phyloP scores from a whole-genome alignment of 805 yeast species.

The Tanozyma kutaoensis region DNA sequence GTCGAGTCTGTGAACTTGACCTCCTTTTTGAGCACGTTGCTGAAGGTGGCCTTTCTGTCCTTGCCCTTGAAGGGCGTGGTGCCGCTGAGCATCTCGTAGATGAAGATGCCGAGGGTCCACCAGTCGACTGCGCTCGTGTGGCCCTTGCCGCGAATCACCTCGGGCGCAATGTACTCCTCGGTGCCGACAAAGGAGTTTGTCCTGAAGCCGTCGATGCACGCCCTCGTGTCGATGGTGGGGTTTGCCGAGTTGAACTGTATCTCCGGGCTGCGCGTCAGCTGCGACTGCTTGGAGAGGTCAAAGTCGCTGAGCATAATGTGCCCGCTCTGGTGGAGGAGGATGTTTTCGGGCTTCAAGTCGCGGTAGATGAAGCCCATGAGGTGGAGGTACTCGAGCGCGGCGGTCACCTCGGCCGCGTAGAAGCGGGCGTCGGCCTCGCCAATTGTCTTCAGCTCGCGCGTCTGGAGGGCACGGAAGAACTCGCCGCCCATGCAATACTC shows the following conservation, averaged over 20 bases:
- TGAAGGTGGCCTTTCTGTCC: conserved; percentile 79
- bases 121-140: conserved; percentile 98
- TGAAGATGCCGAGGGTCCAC: conserved; percentile 96
- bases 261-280: conserved; percentile 63
- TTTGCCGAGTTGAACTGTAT: conserved; percentile 30
- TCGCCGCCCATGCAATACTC: conserved; percentile 99
- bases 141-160: conserved; percentile 92
- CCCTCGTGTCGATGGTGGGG: conserved; percentile 80
- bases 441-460: conserved; percentile 75
- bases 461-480: conserved; percentile 90
- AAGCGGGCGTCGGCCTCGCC: conserved; percentile 82
- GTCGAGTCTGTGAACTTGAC: conserved; percentile 58
- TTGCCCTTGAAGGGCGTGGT: conserved; percentile 94
- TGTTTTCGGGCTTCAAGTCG: conserved; percentile 94
- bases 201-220: conserved; percentile 90
- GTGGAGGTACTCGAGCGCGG: conserved; percentile 91
- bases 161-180: conserved; percentile 98
- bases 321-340: conserved; percentile 87
- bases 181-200: conserved; percentile 98
- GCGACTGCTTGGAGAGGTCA: conserved; percentile 85
- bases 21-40: conserved; percentile 74
- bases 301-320: conserved; percentile 97
- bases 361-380: conserved; percentile 95
- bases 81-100: conserved; percentile 92
- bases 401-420: conserved; percentile 94